Evolutionary conservation across 2,329 filamentous ascomycete species (phyloP), one percentile per base, ranked within the genome.

Genomic region (Camptophora hylomeconis): DNA sequence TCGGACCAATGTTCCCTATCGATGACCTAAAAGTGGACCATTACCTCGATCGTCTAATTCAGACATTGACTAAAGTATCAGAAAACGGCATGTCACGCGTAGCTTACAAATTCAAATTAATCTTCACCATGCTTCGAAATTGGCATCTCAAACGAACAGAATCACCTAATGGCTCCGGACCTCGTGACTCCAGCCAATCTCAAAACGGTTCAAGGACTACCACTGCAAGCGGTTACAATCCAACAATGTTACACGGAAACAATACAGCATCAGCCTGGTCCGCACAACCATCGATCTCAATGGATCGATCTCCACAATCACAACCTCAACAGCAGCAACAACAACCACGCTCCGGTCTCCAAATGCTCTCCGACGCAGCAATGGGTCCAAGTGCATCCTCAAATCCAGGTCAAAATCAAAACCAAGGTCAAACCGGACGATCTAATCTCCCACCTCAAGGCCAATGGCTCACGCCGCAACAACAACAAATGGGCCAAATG

Each of bases 21-120:
- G 67, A 75, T 31, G 65, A 75, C 39, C 67, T 87, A 55, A 72
- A 74, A 35, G 57, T 68, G 10, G 66, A 72, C 39, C 60, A 69
- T n/a, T 78, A 82, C 46, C 61, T 92, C 3, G 74, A 81, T 38
- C 64, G 62, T n/a, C 59, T 86, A 12, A 67, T 82, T 1, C 65
- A 72, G 2, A 74, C 76, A 42, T 78, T 87, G 44, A 64, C 66
- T 33, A 63, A 66, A 20, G 65, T 74, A 0, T 75, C 75, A 0
- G 68, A 69, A 3, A 65, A 67, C 1, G 70, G 77, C 28, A 69
- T 66, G 35, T 80, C 71, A 24, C 64, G 75, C 2, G 72, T 75
- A 0, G 70, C 76, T 0, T 61, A 65, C 27, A 83, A 81, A 50
- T 84, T 84, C 38, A 59, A 78, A 2, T 63, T 80, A 34, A 73